These are phyloP conservation scores for Rheum nobile DNA, from an alignment of 148 eudicot species.

Conservation along the genomic window DNA sequence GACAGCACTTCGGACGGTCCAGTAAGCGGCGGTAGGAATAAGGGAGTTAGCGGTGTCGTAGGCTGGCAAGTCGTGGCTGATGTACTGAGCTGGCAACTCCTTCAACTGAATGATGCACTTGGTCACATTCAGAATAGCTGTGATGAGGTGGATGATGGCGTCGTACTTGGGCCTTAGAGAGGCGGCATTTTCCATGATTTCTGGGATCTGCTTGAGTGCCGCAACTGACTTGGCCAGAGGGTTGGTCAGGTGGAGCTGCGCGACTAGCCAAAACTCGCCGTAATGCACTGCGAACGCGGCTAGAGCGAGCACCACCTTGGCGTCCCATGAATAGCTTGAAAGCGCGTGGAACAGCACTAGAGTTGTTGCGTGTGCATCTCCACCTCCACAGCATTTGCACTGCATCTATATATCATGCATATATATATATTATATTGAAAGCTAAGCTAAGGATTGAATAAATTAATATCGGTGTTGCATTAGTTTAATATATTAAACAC, in stretches of 20 bases:
- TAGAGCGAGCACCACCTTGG: constrained; percentile 55
- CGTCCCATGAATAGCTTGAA: constrained; percentile 67
- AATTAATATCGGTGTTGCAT: too few relatives aligned
- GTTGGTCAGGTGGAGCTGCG: constrained; percentile 46
- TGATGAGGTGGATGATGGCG: constrained; percentile 39
- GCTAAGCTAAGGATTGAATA: neutral
- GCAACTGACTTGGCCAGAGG: constrained; percentile 69
- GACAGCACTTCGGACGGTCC: constrained; percentile 56
- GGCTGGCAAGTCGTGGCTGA: constrained; percentile 30
- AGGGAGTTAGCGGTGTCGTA: constrained; percentile 31
- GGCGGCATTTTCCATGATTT: constrained; percentile 27
- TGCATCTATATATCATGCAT: constrained; percentile 56
- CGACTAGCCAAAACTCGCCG: constrained; percentile 76
- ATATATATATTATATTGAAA: neutral
- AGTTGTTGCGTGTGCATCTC: constrained; percentile 52
- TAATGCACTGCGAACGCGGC: constrained; percentile 67
- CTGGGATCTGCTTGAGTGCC: constrained; percentile 55
- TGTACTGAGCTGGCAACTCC: constrained; percentile 49
- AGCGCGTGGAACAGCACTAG: constrained; percentile 43
- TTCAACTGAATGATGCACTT: constrained; percentile 58
- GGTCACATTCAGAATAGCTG: constrained; percentile 46
- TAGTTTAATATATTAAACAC: too few relatives aligned
- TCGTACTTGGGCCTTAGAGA: constrained; percentile 45
- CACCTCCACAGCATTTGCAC: constrained; percentile 46
- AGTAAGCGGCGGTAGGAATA: constrained; percentile 58